Base-by-base conservation (phyloP, 2,329 filamentous ascomycete genomes). In the Pseudocercospora macadamiae region DNA sequence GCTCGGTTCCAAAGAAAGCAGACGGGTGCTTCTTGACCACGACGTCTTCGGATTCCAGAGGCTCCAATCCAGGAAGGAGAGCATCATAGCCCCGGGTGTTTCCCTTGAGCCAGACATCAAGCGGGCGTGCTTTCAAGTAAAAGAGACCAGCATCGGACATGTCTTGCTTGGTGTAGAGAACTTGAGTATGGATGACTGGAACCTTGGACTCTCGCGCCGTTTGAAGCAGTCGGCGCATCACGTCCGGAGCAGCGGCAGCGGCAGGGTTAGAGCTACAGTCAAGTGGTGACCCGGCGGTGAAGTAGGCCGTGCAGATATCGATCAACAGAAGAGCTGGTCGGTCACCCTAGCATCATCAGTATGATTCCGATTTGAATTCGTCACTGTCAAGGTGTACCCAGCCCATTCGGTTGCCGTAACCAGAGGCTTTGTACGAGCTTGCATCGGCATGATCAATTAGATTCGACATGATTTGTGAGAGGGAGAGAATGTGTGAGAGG, bases 281-380 rank as follows among this genome's bases (percentile, higher is more conserved):
- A 0, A 67, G 57, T 10, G 66, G 66, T 6, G 64, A 66, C n/a
- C 61, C 62, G 23, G 62, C 58, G 9, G 60, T 63, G 59, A 66
- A 68, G 58, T 68, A 68, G 12, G 66, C 66, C n/a, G 53, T 51
- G 57, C 66, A 68, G 55, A 68, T 62, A 51, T 68, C 66, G 32
- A 68, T 63, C 12, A 67, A 51, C 4, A 68, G 42, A 21, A 68
- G 62, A 9, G 66, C 66, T 12, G 66, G 66, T 21, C 62, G 60
- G 25, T 55, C n/a, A 39, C 66, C 59, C 61, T 63, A 26, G 19
- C 4, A 18, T 18, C n/a, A 3, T 47, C 26, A 47, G 42, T 47
- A 2, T 23, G 16, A 9, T 14, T 47, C 19, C 19, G 12, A 14
- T n/a, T n/a, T 7, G 14, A n/a, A 9, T 12, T 56, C 8, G 30